Conservation (phyloP, 768 basidiomycete genomes). For the Rhizopogon salebrosus region DNA sequence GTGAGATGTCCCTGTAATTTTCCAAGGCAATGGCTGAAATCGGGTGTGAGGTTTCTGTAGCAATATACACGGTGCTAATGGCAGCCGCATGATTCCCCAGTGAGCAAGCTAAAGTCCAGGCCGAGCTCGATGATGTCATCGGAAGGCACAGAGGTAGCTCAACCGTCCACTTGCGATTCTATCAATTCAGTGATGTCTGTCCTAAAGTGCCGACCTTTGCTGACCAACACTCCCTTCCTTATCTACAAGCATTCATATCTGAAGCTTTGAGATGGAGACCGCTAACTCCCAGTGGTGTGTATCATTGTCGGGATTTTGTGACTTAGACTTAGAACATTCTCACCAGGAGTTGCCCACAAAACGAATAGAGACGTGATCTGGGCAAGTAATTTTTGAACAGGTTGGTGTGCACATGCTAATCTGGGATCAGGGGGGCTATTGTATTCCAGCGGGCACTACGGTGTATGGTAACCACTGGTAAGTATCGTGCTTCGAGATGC, state of each 20-base stretch:
- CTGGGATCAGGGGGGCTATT: conserved; percentile 14
- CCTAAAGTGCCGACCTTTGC: conserved; percentile 31
- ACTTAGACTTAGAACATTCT: neutral
- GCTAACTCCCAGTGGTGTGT: conserved; percentile 21
- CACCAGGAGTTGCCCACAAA: conserved; percentile 48
- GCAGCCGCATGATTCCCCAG: conserved; percentile 47
- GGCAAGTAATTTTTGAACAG: conserved; percentile 24
- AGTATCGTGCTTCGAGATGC: neutral
- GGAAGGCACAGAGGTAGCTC: conserved; percentile 27
- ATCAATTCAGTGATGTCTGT: neutral
- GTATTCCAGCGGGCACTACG: conserved; percentile 17
- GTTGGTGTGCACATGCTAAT: neutral
- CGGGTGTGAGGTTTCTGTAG: conserved; percentile 36
- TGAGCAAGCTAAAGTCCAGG: conserved; percentile 41
- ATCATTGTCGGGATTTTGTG: neutral
- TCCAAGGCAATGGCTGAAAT: neutral
- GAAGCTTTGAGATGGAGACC: conserved; percentile 33
- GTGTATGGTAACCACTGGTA: conserved; percentile 17
- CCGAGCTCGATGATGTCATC: conserved; percentile 47
- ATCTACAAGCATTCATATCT: conserved; percentile 31
- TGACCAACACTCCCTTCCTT: conserved; percentile 28
- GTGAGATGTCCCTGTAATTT: conserved; percentile 10
- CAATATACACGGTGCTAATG: conserved; percentile 43
- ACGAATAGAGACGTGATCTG: conserved; percentile 58
- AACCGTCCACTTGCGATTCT: neutral